Evolutionary conservation across 2,329 filamentous ascomycete species (phyloP), one percentile per base, ranked within the genome.

Genomic region (Epichloe elymi): DNA sequence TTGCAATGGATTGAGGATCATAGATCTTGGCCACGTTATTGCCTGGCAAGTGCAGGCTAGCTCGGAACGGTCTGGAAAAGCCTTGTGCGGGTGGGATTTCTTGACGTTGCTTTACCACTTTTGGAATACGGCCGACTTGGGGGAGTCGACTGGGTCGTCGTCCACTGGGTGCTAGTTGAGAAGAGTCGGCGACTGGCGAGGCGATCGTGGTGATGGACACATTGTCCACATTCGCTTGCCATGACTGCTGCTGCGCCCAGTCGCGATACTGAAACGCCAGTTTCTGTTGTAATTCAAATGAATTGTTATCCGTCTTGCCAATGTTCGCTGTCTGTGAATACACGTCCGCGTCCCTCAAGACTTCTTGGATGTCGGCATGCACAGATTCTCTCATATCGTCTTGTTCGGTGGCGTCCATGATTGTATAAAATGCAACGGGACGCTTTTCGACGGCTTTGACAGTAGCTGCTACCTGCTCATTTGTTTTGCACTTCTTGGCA

Each of bases 61-160:
- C 64, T 46, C 75, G 67, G 62, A 95, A 95, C 0, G 90, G 88
- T 8, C 88, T 75, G 3, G 90, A 95, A 64, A 95, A 95, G 35
- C 88, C 95, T 62, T 82, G 83, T 1, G 85, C 79, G 0, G 86
- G 83, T 1, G 80, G 78, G 46, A 79, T 79, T 55, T 85, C 78
- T 37, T 81, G 73, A 49, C 82, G 77, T 45, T 77, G 81, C 44
- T 80, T 87, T 33, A 91, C 74, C 4, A 95, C 88, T 59, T 82
- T 82, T 8, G 90, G 90, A 48, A 95, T 95, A 15, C 90, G 80
- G 8, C 89, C 90, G 45, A 95, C 82, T 58, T 91, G 88, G 30
- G 83, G 80, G 17, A 95, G 71, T 51, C 89, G 78, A 61, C 80
- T 86, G 6, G 62, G 65, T 30, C 61, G 65, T 30, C 61, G 57